Percentiles rank a stretch among this genome's conserved stretches.
Evolutionary conservation across 2,329 filamentous ascomycete genomes (phyloP).

Genomic region (Pseudopyricularia cyperi): DNA sequence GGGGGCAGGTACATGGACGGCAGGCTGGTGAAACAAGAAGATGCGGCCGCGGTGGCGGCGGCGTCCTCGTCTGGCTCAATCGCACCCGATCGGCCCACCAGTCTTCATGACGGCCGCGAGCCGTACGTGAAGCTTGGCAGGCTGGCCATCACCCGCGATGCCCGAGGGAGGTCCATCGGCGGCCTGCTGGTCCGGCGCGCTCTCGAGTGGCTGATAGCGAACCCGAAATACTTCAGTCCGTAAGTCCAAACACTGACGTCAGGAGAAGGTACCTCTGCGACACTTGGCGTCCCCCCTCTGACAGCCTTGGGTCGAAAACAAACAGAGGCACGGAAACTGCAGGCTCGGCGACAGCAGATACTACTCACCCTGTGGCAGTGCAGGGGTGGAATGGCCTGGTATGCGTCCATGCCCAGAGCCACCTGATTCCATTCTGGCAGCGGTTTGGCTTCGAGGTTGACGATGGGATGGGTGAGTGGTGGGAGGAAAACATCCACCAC

Average conservation of each 20-base stretch:
- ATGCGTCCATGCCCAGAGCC: constrained; percentile 66
- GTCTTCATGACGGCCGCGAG: constrained; percentile 47
- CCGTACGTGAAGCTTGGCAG: constrained; percentile 75
- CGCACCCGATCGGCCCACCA: constrained; percentile 28
- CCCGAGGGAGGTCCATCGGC: constrained; percentile 52
- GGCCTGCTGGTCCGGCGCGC: constrained; percentile 53
- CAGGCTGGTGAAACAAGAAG: constrained; percentile 13
- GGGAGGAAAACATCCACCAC: constrained; percentile 74
- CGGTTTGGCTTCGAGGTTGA: constrained; percentile 64
- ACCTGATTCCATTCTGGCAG: constrained; percentile 51
- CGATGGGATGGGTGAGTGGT: constrained; percentile 61
- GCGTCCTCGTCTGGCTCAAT: background rate
- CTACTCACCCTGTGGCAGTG: constrained; percentile 8
- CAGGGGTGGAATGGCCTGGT: constrained; percentile 61
- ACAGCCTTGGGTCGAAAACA: background rate
- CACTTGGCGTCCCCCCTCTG: background rate
- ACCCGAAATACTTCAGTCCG: constrained; percentile 44
- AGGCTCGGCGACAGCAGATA: background rate
- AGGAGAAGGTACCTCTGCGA: constrained; percentile 3
- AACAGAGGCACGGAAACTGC: background rate
- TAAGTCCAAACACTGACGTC: background rate
- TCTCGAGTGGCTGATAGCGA: constrained; percentile 50
- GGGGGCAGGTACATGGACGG: constrained; percentile 36
- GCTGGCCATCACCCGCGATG: constrained; percentile 55
- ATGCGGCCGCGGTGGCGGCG: constrained; percentile 5